These are phyloP conservation scores for Penicillium lividum DNA, from an alignment of 495 filamentous ascomycete species.

Conservation along the genomic window DNA sequence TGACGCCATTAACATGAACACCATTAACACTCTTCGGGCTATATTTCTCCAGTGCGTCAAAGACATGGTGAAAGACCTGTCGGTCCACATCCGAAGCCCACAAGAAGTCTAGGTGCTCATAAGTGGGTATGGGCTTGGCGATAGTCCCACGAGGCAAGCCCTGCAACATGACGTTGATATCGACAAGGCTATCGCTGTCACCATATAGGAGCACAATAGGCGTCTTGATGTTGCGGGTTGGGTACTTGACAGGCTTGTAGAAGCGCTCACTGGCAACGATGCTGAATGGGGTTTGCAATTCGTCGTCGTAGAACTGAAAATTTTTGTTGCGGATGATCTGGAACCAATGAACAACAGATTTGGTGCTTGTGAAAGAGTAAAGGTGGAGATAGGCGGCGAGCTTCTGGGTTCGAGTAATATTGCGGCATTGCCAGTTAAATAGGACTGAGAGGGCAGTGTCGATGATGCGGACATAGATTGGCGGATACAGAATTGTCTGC, in stretches of 20 bases:
- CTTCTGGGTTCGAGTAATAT: constrained; percentile 86
- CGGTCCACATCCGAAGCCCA: constrained; percentile 84
- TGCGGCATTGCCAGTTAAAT: constrained; percentile 86
- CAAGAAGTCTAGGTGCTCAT: constrained; percentile 96
- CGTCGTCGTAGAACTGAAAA: constrained; percentile 99
- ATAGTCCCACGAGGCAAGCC: constrained; percentile 82
- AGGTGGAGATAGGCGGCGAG: constrained; percentile 95
- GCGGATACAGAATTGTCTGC: constrained; percentile 93
- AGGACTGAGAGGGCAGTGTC: constrained; percentile 78
- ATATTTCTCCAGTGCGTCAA: constrained; percentile 77
- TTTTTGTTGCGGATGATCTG: constrained; percentile 94
- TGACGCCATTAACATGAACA: not conserved
- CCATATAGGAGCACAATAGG: constrained; percentile 93
- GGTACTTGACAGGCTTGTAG: constrained; percentile 93
- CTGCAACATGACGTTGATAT: constrained; percentile 87
- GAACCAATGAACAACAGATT: constrained; percentile 97
- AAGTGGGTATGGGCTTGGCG: constrained; percentile 81
- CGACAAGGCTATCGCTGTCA: constrained; percentile 90
- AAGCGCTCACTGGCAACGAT: constrained; percentile 60
- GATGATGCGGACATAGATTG: constrained; percentile 87
- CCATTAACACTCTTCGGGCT: constrained; percentile 9
- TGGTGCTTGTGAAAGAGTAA: constrained; percentile 94
- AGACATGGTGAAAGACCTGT: constrained; percentile 88
- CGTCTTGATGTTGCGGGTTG: constrained; percentile 94
- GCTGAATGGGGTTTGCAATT: constrained; percentile 67